Conservation (phyloP, 1,139 yeast genomes). For the Candida sanyaensis region DNA sequence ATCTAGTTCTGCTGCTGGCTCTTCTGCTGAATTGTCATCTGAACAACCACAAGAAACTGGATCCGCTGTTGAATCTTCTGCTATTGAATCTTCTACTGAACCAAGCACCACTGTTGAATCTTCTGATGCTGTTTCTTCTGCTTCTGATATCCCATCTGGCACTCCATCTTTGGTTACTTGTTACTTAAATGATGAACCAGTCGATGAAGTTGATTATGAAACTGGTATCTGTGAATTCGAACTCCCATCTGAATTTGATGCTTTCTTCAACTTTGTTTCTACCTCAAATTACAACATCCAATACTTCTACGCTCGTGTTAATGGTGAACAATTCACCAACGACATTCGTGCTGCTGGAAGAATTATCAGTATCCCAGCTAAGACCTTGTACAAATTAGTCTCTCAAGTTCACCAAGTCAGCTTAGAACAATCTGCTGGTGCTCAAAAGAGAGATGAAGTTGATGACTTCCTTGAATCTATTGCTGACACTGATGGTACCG, state of each 20-base stretch:
- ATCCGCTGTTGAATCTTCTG: background rate
- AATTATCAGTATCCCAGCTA: slow-evolving; percentile 35
- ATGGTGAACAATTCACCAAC: slow-evolving; percentile 29
- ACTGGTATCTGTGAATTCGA: slow-evolving; percentile 46
- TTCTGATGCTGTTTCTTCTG: no score
- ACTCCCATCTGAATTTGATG: slow-evolving; percentile 32
- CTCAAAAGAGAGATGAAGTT: slow-evolving; percentile 38
- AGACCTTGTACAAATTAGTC: slow-evolving; percentile 22
- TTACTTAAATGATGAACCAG: slow-evolving; percentile 32
- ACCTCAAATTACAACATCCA: slow-evolving; percentile 35
- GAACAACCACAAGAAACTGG: background rate
- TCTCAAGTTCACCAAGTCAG: slow-evolving; percentile 33
- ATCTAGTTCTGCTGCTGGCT: background rate
- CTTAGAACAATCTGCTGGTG: slow-evolving; percentile 10
- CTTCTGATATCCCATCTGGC: no score
- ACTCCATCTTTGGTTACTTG: slow-evolving; percentile 29
- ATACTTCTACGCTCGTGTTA: slow-evolving; percentile 37
- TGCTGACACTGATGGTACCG: slow-evolving; percentile 14
- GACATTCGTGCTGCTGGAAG: slow-evolving; percentile 41
- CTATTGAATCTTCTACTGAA: background rate
- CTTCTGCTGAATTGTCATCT: background rate
- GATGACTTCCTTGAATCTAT: slow-evolving; percentile 34
- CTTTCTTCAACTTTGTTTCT: slow-evolving; percentile 27
- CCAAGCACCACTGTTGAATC: background rate
- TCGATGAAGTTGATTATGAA: slow-evolving; percentile 40